Percentiles rank a stretch among this genome's conserved stretches.
These are phyloP conservation scores for Lipomyces sp. DNA, from an alignment of 805 yeast genomes.

Conservation along the genomic window DNA sequence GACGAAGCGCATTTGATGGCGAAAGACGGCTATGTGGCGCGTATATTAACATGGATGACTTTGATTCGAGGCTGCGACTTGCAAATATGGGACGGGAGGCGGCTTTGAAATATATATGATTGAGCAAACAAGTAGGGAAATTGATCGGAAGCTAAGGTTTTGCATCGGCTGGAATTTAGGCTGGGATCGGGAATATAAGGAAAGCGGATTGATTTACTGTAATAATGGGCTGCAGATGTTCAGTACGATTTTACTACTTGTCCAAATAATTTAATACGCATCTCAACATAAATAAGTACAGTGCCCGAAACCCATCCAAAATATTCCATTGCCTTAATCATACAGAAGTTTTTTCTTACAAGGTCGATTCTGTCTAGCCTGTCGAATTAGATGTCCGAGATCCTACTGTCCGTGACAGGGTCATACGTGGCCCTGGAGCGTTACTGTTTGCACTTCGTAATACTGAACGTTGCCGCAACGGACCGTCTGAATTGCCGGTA, in stretches of 20 bases:
- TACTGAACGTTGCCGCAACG: slow-evolving; percentile 10
- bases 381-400: neutral
- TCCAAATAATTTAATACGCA: neutral
- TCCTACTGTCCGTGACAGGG: neutral
- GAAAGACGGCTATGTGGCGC: slow-evolving; percentile 75
- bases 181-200: neutral
- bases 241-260: too few relatives aligned
- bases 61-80: slow-evolving; percentile 54
- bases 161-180: neutral
- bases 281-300: neutral
- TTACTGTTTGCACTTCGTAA: slow-evolving; percentile 12
- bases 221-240: too few relatives aligned
- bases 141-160: neutral
- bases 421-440: neutral
- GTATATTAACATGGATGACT: slow-evolving; percentile 70
- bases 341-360: neutral
- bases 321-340: neutral
- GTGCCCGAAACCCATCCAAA: neutral
- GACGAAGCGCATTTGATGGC: slow-evolving; percentile 69
- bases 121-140: neutral
- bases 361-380: neutral
- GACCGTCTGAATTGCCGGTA: neutral
- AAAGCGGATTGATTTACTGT: too few relatives aligned
- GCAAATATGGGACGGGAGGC: slow-evolving; percentile 55
- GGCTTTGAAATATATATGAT: slow-evolving; percentile 38